Percentiles rank a stretch among this genome's conserved stretches.
Conservation (phyloP, 73 alveolate genomes). For the Paraurostyla sp. region DNA sequence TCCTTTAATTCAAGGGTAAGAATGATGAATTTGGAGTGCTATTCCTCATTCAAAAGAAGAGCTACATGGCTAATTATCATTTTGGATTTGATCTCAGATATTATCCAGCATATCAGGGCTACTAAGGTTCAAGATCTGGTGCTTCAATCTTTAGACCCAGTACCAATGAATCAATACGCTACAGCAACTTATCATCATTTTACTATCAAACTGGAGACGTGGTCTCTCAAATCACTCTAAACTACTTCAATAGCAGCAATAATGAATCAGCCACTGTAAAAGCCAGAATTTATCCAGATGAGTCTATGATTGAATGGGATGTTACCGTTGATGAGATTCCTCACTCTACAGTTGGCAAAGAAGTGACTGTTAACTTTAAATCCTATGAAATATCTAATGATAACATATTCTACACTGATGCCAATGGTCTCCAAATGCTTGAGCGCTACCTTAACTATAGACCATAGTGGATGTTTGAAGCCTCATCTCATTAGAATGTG, state of each 20-base stretch:
- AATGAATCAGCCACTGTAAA: constrained; percentile 5
- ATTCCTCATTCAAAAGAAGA: neutral
- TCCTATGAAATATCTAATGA: neutral
- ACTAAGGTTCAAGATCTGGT: constrained; percentile 12
- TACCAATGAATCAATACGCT: neutral
- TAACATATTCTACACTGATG: constrained; percentile 71
- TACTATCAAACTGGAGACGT: neutral
- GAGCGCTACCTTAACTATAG: constrained; percentile 70
- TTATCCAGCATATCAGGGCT: constrained; percentile 29
- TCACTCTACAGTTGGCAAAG: constrained; percentile 10
- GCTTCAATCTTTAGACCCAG: constrained; percentile 42
- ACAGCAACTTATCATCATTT: neutral
- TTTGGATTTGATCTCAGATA: constrained; percentile 37
- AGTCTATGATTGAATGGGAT: constrained; percentile 22
- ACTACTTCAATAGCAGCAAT: neutral
- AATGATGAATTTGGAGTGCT: constrained; percentile 59
- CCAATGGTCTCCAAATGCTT: constrained; percentile 71
- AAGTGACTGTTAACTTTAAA: constrained; percentile 32
- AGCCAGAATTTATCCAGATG: neutral
- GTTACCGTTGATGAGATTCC: constrained; percentile 38
- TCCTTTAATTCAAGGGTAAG: constrained; percentile 7
- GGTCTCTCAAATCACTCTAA: neutral
- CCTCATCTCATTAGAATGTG: constrained; percentile 43
- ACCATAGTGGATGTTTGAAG: constrained; percentile 57
- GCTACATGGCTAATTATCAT: neutral